Base-by-base conservation (phyloP, 805 yeast genomes). In the Yarrowia hollandica region DNA sequence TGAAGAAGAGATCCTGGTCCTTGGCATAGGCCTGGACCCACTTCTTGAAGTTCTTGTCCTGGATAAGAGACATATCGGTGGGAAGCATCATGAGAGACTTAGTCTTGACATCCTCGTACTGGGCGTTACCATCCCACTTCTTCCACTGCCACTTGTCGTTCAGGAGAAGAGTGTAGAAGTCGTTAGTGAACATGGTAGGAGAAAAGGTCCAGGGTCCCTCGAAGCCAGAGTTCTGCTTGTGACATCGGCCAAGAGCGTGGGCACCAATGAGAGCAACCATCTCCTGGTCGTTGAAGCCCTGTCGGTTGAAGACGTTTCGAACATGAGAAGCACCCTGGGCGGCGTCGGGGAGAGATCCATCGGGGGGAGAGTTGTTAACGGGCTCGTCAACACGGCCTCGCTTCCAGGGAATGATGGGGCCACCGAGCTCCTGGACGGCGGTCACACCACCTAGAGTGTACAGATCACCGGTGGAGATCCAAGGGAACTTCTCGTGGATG, bases 161-260 rank as follows among this genome's bases (percentile, higher is more conserved):
- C 38, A 82, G 64, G 69, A 88, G 74, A 57, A 77, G 76, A 69
- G 70, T 78, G 73, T 69, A 88, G 69, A 85, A 87, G 62, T 84
- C 88, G 70, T 87, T 88, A 58, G 87, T 80, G 68, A 88, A 84
- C 61, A 74, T 71, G 18, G 85, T 85, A 55, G 90, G 86, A 11
- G 90, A 81, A 61, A 82, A 83, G 30, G 94, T 88, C 95, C 95
- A 88, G 61, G 90, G 90, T 8, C 95, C 94, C 63, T 85, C 90
- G 74, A 76, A 88, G 1, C 92, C 94, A 66, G 74, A 56, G 68
- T 72, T 46, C 64, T 68, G 64, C 60, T 81, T 76, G 70, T 88
- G 95, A 65, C 94, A 86, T 60, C 88, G 79, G 31, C 95, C 95
- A 41, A 88, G 72, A 18, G 84, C 79, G 71, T 88, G 95, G 1